Conservation (phyloP, 306 rosid species). For the Quillaja saponaria region DNA sequence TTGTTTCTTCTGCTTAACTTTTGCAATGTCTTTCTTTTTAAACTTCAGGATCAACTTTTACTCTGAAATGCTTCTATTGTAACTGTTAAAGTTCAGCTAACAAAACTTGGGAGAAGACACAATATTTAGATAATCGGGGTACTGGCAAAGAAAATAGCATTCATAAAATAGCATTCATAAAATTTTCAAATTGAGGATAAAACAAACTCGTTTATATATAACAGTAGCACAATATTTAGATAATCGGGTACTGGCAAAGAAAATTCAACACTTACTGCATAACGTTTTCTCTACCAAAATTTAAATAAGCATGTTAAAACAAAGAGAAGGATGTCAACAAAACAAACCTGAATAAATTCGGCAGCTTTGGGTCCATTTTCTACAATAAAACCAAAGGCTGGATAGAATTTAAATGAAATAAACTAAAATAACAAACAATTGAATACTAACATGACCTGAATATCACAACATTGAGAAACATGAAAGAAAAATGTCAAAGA, state of each 20-base stretch:
- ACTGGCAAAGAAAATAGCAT: no score
- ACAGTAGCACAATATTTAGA: neutral
- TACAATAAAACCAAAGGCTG: constrained; percentile 71
- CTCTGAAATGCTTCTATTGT: no score
- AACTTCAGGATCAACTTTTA: no score
- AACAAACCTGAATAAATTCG: constrained; percentile 79
- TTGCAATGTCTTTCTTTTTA: no score
- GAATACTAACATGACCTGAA: neutral
- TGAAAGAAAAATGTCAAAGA: constrained; percentile 13
- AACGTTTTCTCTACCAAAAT: neutral
- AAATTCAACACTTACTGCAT: no score
- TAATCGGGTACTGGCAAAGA: no score
- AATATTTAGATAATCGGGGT: no score
- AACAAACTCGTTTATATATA: neutral
- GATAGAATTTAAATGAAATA: constrained; percentile 8
- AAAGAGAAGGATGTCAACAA: constrained; percentile 14
- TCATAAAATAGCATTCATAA: no score
- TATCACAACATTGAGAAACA: constrained; percentile 7
- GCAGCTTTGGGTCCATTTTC: constrained; percentile 94
- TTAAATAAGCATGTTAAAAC: constrained; percentile 22
- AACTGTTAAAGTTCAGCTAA: no score
- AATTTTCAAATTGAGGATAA: neutral
- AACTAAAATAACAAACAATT: constrained; percentile 9
- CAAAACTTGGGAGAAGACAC: no score
- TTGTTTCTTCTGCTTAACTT: no score